Percentiles rank a stretch among this genome's conserved stretches.
Conservation (phyloP, 345 rosid genomes). For the Iberis pinnata region DNA sequence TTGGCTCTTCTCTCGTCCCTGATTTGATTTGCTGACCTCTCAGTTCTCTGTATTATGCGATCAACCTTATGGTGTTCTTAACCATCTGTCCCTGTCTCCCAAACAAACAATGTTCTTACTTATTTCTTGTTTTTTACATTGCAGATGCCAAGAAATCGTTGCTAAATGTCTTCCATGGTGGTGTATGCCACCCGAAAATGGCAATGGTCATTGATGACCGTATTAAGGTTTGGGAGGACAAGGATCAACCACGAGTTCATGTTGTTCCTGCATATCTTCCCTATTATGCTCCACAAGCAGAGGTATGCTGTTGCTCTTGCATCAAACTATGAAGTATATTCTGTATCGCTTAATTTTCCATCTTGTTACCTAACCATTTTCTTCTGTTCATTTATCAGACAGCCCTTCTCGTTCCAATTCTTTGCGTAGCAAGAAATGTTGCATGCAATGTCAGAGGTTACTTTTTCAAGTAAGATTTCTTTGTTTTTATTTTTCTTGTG, state of each 20-base stretch:
- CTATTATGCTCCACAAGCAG: conserved; percentile 97
- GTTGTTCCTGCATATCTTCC: conserved; percentile 90
- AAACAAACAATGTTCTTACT: conserved; percentile 5
- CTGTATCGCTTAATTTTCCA: conserved; percentile 6
- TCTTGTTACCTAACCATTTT: conserved; percentile 17
- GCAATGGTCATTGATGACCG: conserved; percentile 99
- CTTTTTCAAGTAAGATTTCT: conserved; percentile 77
- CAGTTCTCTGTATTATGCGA: conserved; percentile 11
- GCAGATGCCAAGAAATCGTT: conserved; percentile 81
- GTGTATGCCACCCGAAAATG: conserved; percentile 93
- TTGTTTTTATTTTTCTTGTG: conserved; percentile 10
- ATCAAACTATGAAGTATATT: conserved; percentile 1
- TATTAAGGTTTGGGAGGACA: conserved; percentile 93
- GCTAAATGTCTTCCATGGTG: conserved; percentile 76
- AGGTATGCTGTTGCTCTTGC: conserved; percentile 43
- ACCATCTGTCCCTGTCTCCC: conserved; percentile 6
- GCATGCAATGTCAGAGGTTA: conserved; percentile 97
- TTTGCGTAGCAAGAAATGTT: conserved; percentile 97
- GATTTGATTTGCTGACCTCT: conserved; percentile 10
- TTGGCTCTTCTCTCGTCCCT: conserved; percentile 11
- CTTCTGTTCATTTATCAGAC: conserved; percentile 40
- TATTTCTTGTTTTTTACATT: conserved; percentile 15
- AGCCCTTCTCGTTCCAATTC: conserved; percentile 73
- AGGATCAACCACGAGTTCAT: conserved; percentile 97
- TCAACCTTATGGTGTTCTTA: background rate